Evolutionary conservation across 2,329 filamentous ascomycete genomes (phyloP).

Genomic region (Fusarium coffeatum): DNA sequence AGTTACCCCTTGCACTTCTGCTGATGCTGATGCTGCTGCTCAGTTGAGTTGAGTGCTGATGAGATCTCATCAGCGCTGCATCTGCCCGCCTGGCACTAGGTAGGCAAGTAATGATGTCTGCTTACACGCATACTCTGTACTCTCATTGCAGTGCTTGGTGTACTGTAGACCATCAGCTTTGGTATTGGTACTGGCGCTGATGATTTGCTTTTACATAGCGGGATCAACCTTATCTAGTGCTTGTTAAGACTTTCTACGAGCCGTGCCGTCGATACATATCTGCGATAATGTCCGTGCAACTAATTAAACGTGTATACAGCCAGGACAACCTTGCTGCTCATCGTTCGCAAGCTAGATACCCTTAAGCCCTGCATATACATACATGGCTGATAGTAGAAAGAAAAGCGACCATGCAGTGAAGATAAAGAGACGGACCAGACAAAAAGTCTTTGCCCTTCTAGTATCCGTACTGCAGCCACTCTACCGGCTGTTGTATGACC

Average conservation of each 20-base stretch:
- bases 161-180: not conserved
- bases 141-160: not conserved
- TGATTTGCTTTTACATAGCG: constrained; percentile 19
- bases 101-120: constrained; percentile 2
- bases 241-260: constrained; percentile 12
- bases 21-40: constrained; percentile 18
- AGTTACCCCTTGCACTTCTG: constrained; percentile 28
- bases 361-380: not conserved
- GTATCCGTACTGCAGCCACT: constrained; percentile 42
- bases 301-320: not conserved
- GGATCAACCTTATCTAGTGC: constrained; percentile 32
- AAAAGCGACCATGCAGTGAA: constrained; percentile 18
- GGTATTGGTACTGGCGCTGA: not conserved
- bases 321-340: constrained; percentile 3
- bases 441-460: constrained; percentile 24
- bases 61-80: constrained; percentile 43
- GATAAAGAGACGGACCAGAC: not conserved
- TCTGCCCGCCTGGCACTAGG: constrained; percentile 4
- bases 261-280: constrained; percentile 7
- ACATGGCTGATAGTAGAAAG: not conserved
- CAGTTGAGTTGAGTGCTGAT: constrained; percentile 30
- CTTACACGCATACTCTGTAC: not conserved
- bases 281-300: not conserved
- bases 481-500: constrained; percentile 28
- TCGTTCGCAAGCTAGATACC: not conserved